Base-by-base conservation (phyloP, 148 eudicot species). In the Dianthus caryophyllus region DNA sequence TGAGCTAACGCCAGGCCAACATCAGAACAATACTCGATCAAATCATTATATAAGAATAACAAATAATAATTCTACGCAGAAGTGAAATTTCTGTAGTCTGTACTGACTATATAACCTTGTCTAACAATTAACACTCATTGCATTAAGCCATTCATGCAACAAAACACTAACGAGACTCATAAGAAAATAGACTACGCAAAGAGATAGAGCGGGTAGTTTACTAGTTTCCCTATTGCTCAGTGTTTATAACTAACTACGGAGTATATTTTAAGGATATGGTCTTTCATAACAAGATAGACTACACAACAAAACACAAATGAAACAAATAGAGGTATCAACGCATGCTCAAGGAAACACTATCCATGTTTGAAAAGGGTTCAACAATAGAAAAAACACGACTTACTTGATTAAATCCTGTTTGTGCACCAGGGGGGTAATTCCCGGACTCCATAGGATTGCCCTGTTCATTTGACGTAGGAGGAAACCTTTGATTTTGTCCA, bases 361-460 rank as follows among this genome's bases (percentile, higher is more conserved):
- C 20, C 21, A 54, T 1, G 18, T 26, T 21, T 16, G 6, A 44
- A 73, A 11, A 18, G 54, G 51, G 18, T 26, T 9, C 9, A 1
- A 41, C 21, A 69, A 30, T 57, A 51, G 27, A 55, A 49, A 60
- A 29, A 73, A 31, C 31, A 55, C 9, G 31, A 49, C 84, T 81
- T 81, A 83, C 88, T 75, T 88, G 78, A 67, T 76, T 76, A 26
- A 64, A 60, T 30, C 81, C 77, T 24, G 74, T 39, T 49, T 78
- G 71, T 29, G 69, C 61, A 54, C 52, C 49, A 63, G 81, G 76
- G 29, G 74, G 63, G 61, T 66, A 70, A 68, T 64, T 80, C 51
- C 67, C 68, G 64, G 74, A 74, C 75, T 78, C 84, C 30, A 61
- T 58, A 61, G 76, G 73, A 66, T 24, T 65, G 72, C 68, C 70